These are phyloP conservation scores for Hypoxylon sp. DNA, from an alignment of 2,329 filamentous ascomycete genomes.

Conservation along the genomic window DNA sequence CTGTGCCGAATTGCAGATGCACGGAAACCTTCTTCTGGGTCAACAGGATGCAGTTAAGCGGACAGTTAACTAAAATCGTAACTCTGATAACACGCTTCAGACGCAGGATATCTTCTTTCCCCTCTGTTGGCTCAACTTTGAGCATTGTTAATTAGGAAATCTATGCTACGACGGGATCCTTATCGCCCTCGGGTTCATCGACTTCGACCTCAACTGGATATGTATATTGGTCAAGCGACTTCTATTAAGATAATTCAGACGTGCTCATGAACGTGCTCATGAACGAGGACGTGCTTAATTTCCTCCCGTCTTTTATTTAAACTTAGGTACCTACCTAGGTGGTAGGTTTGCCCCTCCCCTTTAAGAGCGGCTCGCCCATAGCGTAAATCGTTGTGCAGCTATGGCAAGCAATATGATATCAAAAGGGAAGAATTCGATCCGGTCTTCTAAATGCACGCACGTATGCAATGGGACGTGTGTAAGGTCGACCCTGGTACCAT, in stretches of 20 bases:
- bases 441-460: conserved; percentile 44
- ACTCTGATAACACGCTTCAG: conserved; percentile 15
- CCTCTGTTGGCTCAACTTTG: background rate
- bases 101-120: background rate
- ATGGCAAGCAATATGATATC: conserved; percentile 14
- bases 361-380: conserved; percentile 3
- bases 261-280: conserved; percentile 12
- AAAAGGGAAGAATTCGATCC: conserved; percentile 45
- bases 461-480: conserved; percentile 54
- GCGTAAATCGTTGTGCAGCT: conserved; percentile 14
- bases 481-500: conserved; percentile 53
- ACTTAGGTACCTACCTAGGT: conserved; percentile 1
- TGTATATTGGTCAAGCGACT: background rate
- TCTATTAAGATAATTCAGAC: conserved; percentile 9
- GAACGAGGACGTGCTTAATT: conserved; percentile 17
- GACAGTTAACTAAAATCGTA: conserved; percentile 10
- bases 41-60: conserved; percentile 48
- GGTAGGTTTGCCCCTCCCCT: background rate
- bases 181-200: conserved; percentile 6
- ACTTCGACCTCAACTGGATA: too few species aligned
- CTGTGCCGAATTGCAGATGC: conserved; percentile 49
- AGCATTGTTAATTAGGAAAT: background rate
- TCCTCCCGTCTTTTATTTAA: conserved; percentile 10
- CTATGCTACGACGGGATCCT: conserved; percentile 8
- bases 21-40: conserved; percentile 50